A percentile compares a stretch with the other conserved stretches of the same genome.
These are phyloP conservation scores for Ensete glaucum DNA, from an alignment of 176 grass and related monocot species.

Conservation along the genomic window DNA sequence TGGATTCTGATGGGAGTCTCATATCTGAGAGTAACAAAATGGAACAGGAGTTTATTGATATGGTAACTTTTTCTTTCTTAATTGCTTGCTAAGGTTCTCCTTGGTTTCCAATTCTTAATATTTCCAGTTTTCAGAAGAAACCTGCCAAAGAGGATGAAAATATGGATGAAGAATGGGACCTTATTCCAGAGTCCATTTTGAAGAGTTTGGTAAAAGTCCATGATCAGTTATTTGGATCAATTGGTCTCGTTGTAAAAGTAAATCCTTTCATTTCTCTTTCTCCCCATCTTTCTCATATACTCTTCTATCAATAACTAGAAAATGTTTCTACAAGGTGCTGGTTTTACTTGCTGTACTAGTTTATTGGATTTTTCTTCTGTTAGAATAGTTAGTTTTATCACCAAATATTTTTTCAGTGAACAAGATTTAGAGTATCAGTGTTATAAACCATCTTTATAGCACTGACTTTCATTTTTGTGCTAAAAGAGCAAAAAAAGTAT, in stretches of 20 bases:
- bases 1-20: conserved; percentile 33
- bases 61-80: conserved; percentile 12
- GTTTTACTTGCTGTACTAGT: neutral
- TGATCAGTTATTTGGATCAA: conserved; percentile 74
- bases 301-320: too few relatives aligned
- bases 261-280: neutral
- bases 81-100: conserved; percentile 10
- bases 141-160: conserved; percentile 27
- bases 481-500: neutral
- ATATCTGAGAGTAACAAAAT: conserved; percentile 48
- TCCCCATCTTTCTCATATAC: neutral
- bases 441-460: neutral
- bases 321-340: neutral
- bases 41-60: conserved; percentile 55
- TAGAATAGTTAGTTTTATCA: neutral
- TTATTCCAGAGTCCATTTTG: conserved; percentile 54
- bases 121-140: conserved; percentile 42
- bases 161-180: conserved; percentile 52
- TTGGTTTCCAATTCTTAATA: conserved; percentile 8
- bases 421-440: neutral
- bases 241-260: conserved; percentile 71
- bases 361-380: neutral
- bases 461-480: neutral
- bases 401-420: neutral
- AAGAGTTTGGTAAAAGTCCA: conserved; percentile 58